Evolutionary conservation across 305 asterid genomes (phyloP), one percentile per base, ranked within the genome.

Genomic region (Rubia peregrina): DNA sequence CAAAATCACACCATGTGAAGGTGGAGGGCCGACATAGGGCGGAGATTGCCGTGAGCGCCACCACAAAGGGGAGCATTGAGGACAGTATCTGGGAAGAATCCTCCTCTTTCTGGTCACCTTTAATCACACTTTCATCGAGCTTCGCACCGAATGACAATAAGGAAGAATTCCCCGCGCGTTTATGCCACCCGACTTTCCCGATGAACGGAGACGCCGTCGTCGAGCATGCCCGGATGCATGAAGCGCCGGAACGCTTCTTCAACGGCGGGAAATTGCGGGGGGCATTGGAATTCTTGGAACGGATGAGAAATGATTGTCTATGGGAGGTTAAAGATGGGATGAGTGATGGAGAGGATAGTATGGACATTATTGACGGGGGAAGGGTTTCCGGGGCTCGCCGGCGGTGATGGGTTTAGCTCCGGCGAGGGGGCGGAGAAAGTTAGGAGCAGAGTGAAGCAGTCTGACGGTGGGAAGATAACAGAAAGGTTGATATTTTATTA

Each of bases 1-100:
- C 43, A 61, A 44, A 4, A 11, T 72, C 79, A 79, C 70, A 94
- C 98, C 98, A 94, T 74, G 97, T 87, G 78, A 91, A 91, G 69
- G 96, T 91, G 24, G 88, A 86, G 71, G 98, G 97, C 75, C 84
- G 88, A 71, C 86, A 81, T 56, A 94, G 96, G 60, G 98, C 96
- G 64, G 96, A 86, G 53, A 88, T 81, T 5, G 95, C 92, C 21
- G 97, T 94, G 43, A 89, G 80, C 42, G 91, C 95, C 65, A 94
- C 97, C 64, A 89, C 97, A 75, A 89, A 87, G 9, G 96, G 98
- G 44, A 91, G 91, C 83, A 89, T 75, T 71, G 96, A 95, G 64
- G 96, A 91, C 42, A 94, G 66, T 7, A 78, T 46, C 60, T 91
- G 89, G 12, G 98, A 89, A 73, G 82, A 83, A 75, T 85, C 93